These are phyloP conservation scores for Westerdykella aurantiaca DNA, from an alignment of 2,329 filamentous ascomycete genomes.

Conservation along the genomic window DNA sequence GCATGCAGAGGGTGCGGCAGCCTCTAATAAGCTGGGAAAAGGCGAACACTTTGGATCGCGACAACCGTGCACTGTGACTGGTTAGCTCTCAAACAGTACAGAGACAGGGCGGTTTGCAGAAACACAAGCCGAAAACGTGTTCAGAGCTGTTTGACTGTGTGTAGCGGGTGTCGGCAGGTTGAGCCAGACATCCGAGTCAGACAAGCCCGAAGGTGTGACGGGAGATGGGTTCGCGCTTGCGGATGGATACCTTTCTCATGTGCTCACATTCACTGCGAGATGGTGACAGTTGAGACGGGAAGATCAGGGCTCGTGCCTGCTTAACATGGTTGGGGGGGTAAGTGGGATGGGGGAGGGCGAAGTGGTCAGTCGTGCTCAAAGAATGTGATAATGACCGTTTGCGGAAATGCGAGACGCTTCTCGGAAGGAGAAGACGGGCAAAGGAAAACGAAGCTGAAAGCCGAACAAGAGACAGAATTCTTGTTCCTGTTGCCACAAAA, in stretches of 20 bases:
- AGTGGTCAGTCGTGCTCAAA: conserved; percentile 24
- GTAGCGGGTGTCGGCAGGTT: conserved; percentile 24
- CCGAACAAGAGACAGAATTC: conserved; percentile 9
- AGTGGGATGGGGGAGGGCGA: conserved; percentile 23
- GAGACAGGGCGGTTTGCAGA: conserved; percentile 31
- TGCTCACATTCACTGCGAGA: conserved; percentile 19
- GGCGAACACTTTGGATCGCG: conserved; percentile 25
- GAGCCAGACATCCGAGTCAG: conserved; percentile 32
- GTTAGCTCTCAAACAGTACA: conserved; percentile 36
- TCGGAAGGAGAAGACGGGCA: conserved; percentile 21
- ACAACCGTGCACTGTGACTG: conserved; percentile 31
- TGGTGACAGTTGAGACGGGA: conserved; percentile 13
- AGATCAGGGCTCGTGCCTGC: conserved; percentile 24
- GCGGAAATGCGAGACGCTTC: conserved; percentile 30
- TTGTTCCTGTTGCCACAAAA: conserved; percentile 3
- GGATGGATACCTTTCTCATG: conserved; percentile 30
- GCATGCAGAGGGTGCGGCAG: conserved; percentile 3
- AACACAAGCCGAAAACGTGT: conserved; percentile 37
- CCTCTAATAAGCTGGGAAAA: conserved; percentile 21
- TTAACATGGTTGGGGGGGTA: conserved; percentile 19
- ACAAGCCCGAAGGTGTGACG: conserved; percentile 22
- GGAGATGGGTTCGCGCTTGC: conserved; percentile 19
- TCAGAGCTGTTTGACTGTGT: conserved; percentile 31
- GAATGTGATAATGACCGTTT: conserved; percentile 23
- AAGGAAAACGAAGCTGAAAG: conserved; percentile 30